A percentile compares a stretch with the other conserved stretches of the same genome.
Conservation (phyloP, 2,329 filamentous ascomycete genomes). For the Aplosporella prunicola region DNA sequence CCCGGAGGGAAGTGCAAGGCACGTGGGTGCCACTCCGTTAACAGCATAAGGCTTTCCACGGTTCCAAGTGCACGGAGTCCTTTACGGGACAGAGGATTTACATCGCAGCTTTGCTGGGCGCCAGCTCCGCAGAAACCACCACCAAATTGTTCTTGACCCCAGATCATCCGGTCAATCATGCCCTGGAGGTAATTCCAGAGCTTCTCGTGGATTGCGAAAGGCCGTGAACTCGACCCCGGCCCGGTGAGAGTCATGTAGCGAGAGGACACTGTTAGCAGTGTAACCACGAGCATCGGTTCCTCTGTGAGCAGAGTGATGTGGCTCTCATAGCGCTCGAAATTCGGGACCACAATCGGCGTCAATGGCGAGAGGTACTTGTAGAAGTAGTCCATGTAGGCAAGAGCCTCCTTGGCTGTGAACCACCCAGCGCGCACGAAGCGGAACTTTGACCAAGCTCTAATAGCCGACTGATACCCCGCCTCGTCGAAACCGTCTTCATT, state of each 20-base stretch:
- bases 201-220: conserved; percentile 87
- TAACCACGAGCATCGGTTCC: conserved; percentile 87
- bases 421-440: conserved; percentile 93
- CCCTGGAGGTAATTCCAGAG: conserved; percentile 89
- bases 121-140: conserved; percentile 74
- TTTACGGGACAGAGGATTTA: conserved; percentile 46
- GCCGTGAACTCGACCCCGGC: conserved; percentile 70
- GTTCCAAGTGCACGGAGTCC: conserved; percentile 85
- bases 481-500: conserved; percentile 16
- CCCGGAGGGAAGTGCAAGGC: conserved; percentile 83
- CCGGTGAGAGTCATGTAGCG: conserved; percentile 74
- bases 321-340: conserved; percentile 72
- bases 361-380: conserved; percentile 85
- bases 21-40: conserved; percentile 95
- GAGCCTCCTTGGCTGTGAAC: conserved; percentile 89
- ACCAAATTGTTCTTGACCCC: conserved; percentile 93
- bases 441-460: conserved; percentile 83
- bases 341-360: conserved; percentile 86
- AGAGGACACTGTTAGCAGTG: conserved; percentile 82
- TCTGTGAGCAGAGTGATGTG: conserved; percentile 75
- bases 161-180: conserved; percentile 91
- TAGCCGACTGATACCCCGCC: conserved; percentile 48
- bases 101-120: conserved; percentile 56
- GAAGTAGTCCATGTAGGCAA: conserved; percentile 92
- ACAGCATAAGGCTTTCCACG: conserved; percentile 83